Evolutionary conservation across 345 rosid genomes (phyloP), one percentile per base, ranked within the genome.

Genomic region (Eucalyptus lansdowneana): DNA sequence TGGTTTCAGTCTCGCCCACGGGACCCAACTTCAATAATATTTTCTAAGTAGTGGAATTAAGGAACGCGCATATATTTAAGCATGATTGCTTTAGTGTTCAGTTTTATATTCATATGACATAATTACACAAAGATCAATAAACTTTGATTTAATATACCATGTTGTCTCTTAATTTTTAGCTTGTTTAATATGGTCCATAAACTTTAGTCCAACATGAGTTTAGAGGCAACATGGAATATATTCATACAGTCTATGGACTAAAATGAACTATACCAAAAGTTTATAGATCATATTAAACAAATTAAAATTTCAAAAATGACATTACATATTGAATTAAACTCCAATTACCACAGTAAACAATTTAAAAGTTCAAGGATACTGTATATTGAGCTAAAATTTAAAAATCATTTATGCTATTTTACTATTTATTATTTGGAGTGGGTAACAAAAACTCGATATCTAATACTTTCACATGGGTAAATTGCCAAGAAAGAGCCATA

Each of bases 131-230:
- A 34, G 12, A 21, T 40, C 7, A 9, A 19, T 40, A 3, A 40
- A 40, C 9, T 40, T 76, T 40, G 9, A 6, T 22, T 5, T 0
- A 11, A 21, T 40, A 13, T 22, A 6, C 5, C 13, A 37, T 11
- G 9, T 11, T 0, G 2, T 11, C 29, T 9, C 6, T 19, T 6
- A 72, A 19, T 6, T 29, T 62, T 13, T 62, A 62, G 5, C 4
- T 15, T 67, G 2, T 67, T 67, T 10, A 15, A n/a, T 67, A 8
- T 6, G 34, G 2, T 13, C 1, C 34, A 13, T 13, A 6, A 62
- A 62, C 8, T 12, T 62, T 6, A 13, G 8, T 29, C 1, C 8
- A 60, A 27, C 4, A 4, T 60, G 7, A 53, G 24, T 53, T 53
- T 2, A 7, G 2, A 53, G 10, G 9, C 24, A 3, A 3, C 25